These are phyloP conservation scores for Metschnikowia chrysomelidarum DNA, from an alignment of 805 yeast genomes.

Conservation along the genomic window DNA sequence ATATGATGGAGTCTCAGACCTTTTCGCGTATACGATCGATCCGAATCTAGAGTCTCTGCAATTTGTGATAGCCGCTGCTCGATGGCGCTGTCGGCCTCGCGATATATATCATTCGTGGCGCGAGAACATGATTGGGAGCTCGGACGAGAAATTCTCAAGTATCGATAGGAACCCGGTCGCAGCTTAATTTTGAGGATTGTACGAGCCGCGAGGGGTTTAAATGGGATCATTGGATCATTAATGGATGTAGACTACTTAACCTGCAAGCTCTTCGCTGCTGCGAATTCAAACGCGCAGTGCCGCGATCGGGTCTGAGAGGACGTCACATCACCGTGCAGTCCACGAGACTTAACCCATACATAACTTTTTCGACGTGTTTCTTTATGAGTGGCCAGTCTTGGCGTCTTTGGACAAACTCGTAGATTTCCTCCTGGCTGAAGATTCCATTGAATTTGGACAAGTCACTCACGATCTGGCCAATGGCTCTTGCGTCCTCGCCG, in stretches of 20 bases:
- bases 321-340: constrained; percentile 63
- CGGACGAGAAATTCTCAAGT: too few species aligned
- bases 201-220: too few species aligned
- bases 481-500: constrained; percentile 71
- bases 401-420: constrained; percentile 84
- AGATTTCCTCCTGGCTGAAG: constrained; percentile 90
- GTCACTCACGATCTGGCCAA: constrained; percentile 82
- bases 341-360: constrained; percentile 83
- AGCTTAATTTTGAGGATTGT: too few species aligned
- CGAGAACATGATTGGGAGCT: too few species aligned
- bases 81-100: constrained; percentile 4
- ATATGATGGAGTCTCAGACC: constrained; percentile 1
- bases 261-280: too few species aligned
- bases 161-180: too few species aligned
- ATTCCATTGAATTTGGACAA: constrained; percentile 84
- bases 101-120: too few species aligned
- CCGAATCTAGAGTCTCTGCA: neutral
- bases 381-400: constrained; percentile 81
- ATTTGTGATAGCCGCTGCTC: constrained; percentile 2
- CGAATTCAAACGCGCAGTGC: too few species aligned
- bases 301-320: too few species aligned
- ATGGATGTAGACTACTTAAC: too few species aligned
- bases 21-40: constrained; percentile 4
- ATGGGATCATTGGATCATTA: too few species aligned
- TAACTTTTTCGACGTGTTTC: constrained; percentile 84